Evolutionary conservation across 305 asterid species (phyloP).

Genomic region (Fraxinus paxiana): DNA sequence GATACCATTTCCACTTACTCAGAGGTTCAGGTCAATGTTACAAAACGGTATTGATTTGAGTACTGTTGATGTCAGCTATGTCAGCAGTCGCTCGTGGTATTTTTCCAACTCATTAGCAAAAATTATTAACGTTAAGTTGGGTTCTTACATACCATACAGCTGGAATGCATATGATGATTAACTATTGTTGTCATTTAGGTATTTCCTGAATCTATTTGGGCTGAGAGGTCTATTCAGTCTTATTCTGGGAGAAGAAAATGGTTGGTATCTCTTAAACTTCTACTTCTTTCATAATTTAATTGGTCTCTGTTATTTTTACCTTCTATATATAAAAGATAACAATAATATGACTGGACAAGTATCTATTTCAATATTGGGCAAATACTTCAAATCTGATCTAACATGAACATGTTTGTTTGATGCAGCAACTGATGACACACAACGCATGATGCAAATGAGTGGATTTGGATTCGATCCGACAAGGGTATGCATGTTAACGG

Average conservation of each 20-base stretch:
- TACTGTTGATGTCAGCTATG: slow-evolving; percentile 52
- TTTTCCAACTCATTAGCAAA: slow-evolving; percentile 19
- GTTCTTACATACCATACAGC: slow-evolving; percentile 20
- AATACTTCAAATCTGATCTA: background rate
- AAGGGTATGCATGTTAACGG: slow-evolving; percentile 26
- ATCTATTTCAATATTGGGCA: slow-evolving; percentile 3
- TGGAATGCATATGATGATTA: background rate
- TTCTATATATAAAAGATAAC: background rate
- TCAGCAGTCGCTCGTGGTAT: slow-evolving; percentile 57
- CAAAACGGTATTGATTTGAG: slow-evolving; percentile 53
- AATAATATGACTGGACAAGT: slow-evolving; percentile 1
- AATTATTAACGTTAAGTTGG: slow-evolving; percentile 5
- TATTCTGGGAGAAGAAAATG: slow-evolving; percentile 84
- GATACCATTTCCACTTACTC: slow-evolving; percentile 51
- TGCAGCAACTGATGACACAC: slow-evolving; percentile 90
- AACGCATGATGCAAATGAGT: slow-evolving; percentile 94
- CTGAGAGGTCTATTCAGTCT: slow-evolving; percentile 89
- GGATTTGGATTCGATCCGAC: slow-evolving; percentile 58
- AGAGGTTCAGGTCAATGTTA: slow-evolving; percentile 56
- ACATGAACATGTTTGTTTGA: slow-evolving; percentile 22
- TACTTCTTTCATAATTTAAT: background rate
- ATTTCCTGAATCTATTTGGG: slow-evolving; percentile 86
- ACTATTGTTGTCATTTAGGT: slow-evolving; percentile 37
- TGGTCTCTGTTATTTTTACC: background rate
- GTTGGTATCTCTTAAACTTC: slow-evolving; percentile 34